Conservation (phyloP, 257 asterid species). For the Gardenia jasminoides region DNA sequence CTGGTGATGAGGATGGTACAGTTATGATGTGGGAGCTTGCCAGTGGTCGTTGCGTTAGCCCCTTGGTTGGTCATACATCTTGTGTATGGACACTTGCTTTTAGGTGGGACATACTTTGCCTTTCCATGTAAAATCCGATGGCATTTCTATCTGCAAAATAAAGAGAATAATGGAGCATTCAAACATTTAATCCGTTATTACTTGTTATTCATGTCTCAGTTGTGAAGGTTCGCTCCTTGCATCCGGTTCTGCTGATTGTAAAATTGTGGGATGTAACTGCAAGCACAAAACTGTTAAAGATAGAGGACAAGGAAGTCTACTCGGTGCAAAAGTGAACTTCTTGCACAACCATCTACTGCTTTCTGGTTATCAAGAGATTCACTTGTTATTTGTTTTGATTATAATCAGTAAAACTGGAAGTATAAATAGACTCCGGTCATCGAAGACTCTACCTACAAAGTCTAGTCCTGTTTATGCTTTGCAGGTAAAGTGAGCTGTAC, state of each 20-base stretch:
- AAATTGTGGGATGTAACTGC: conserved; percentile 94
- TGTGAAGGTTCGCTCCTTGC: conserved; percentile 99
- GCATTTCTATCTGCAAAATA: conserved; percentile 5
- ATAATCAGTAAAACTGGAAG: conserved; percentile 59
- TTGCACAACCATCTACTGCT: not conserved
- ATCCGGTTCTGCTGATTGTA: conserved; percentile 98
- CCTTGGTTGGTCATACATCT: conserved; percentile 89
- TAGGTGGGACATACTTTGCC: conserved; percentile 44
- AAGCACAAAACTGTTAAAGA: conserved; percentile 62
- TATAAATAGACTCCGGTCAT: conserved; percentile 62
- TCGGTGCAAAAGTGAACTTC: not conserved
- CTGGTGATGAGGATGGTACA: conserved; percentile 98
- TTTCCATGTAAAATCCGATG: not conserved
- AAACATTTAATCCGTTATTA: not conserved
- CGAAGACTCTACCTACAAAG: conserved; percentile 72
- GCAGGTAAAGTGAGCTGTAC: conserved; percentile 33
- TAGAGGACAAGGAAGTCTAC: conserved; percentile 70
- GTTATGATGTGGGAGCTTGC: conserved; percentile 99
- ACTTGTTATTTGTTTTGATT: not conserved
- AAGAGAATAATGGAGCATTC: not conserved
- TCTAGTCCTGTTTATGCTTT: conserved; percentile 56
- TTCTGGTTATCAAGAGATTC: not conserved
- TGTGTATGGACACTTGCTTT: conserved; percentile 96
- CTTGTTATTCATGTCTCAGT: conserved; percentile 41
- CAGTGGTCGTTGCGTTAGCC: conserved; percentile 88